phyloP scores from a whole-genome alignment of 176 grass and related monocot species.

The Elaeis guineensis region DNA sequence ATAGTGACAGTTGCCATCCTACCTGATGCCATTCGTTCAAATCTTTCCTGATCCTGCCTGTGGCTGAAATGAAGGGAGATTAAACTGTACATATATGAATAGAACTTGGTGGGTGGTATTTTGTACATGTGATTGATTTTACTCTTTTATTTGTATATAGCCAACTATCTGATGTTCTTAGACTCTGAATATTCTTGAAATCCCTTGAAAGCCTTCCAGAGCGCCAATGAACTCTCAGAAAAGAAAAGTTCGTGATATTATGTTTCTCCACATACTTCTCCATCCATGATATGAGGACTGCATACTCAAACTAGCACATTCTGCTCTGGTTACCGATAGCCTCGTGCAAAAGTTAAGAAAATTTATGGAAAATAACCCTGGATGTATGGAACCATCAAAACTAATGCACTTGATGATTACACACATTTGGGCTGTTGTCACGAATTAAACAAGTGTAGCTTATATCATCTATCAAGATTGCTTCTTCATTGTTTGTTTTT shows the following conservation, averaged over 20 bases:
- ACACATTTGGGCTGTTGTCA: too few relatives aligned
- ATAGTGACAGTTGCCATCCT: slow-evolving; percentile 94
- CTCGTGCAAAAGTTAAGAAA: too few relatives aligned
- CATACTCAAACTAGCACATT: too few relatives aligned
- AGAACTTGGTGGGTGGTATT: slow-evolving; percentile 4
- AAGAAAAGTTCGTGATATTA: not conserved
- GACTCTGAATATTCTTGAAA: slow-evolving; percentile 11
- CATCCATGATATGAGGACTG: too few relatives aligned
- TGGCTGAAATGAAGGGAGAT: slow-evolving; percentile 91
- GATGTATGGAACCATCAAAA: too few relatives aligned
- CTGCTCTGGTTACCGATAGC: too few relatives aligned
- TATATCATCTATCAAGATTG: too few relatives aligned
- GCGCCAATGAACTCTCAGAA: not conserved
- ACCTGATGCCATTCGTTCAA: slow-evolving; percentile 50
- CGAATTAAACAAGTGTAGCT: too few relatives aligned
- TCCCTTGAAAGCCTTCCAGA: not conserved
- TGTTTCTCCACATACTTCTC: not conserved
- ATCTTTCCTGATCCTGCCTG: slow-evolving; percentile 88
- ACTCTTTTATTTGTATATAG: slow-evolving; percentile 14
- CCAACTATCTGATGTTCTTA: slow-evolving; percentile 5
- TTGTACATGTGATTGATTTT: slow-evolving; percentile 9
- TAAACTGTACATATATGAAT: slow-evolving; percentile 59
- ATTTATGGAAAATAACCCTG: too few relatives aligned
- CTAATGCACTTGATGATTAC: too few relatives aligned
- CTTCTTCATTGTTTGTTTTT: too few relatives aligned